These are phyloP conservation scores for Aspergillus calidoustus DNA, from an alignment of 2,329 filamentous ascomycete species.

Conservation along the genomic window DNA sequence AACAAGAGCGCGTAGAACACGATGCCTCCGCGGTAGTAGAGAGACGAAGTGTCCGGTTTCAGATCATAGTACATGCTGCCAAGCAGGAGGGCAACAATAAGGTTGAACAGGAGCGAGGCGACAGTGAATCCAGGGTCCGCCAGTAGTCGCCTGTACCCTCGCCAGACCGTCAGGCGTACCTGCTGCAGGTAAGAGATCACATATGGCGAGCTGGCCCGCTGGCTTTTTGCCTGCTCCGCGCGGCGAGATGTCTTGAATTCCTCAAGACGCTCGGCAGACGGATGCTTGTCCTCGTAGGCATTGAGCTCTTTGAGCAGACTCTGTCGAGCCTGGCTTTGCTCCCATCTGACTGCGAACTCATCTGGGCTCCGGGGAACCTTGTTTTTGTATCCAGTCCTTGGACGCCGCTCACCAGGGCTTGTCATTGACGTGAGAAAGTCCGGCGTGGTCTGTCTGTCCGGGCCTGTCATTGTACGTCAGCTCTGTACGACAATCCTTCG, in stretches of 20 bases:
- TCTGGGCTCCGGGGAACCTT: slow-evolving; percentile 68
- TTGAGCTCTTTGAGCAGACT: background rate
- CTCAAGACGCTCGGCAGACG: background rate
- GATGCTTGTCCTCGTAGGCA: background rate
- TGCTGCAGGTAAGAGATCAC: background rate
- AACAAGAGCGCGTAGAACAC: background rate
- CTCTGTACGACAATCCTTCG: too few species aligned
- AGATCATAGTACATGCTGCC: background rate
- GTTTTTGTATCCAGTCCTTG: slow-evolving; percentile 54
- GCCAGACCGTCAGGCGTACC: too few species aligned
- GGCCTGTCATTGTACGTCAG: background rate
- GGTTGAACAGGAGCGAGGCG: background rate
- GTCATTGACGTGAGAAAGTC: slow-evolving; percentile 44
- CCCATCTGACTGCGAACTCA: slow-evolving; percentile 59
- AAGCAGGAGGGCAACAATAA: background rate
- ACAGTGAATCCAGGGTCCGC: background rate
- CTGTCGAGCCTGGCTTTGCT: too few species aligned
- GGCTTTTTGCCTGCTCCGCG: background rate
- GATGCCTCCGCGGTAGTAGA: background rate
- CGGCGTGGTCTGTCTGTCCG: slow-evolving; percentile 1
- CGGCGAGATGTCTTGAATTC: background rate
- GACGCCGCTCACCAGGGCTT: slow-evolving; percentile 61
- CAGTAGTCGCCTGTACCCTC: background rate
- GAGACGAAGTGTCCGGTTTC: background rate
- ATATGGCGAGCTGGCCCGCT: slow-evolving; percentile 27